Evolutionary conservation across 352 stramenopile species (phyloP).

Genomic region (Phytopythium aichiense): DNA sequence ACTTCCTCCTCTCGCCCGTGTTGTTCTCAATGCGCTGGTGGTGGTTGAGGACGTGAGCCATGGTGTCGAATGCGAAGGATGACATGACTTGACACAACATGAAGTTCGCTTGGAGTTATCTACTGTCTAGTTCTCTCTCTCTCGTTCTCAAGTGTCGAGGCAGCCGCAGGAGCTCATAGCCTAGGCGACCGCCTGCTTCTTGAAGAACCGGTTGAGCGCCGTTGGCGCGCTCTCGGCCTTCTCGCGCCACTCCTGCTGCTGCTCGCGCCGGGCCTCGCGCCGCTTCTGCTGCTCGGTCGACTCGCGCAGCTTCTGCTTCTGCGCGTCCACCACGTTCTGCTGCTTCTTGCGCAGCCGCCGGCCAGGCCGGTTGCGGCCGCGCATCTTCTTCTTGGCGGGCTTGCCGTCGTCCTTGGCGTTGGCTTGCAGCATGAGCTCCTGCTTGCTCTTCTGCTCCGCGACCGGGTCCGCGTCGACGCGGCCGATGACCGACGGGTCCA

Average conservation of each 20-base stretch:
- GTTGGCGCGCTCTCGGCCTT: constrained; percentile 73
- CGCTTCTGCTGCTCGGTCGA: constrained; percentile 77
- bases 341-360: constrained; percentile 96
- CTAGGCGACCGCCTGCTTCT: constrained; percentile 32
- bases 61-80: not conserved
- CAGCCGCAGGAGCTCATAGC: not conserved
- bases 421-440: constrained; percentile 65
- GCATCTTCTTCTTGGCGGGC: constrained; percentile 95
- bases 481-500: constrained; percentile 93
- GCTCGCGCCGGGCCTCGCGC: constrained; percentile 57
- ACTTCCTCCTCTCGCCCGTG: not conserved
- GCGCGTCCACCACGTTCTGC: constrained; percentile 97
- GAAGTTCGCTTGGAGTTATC: constrained; percentile 4
- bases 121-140: constrained; percentile 3
- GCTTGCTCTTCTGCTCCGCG: constrained; percentile 82
- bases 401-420: constrained; percentile 55
- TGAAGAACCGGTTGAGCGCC: constrained; percentile 87
- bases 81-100: constrained; percentile 3
- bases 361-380: constrained; percentile 95
- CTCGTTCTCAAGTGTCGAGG: too few relatives aligned
- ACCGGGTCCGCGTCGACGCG: constrained; percentile 90
- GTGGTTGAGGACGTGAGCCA: not conserved
- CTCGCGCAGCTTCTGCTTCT: constrained; percentile 90
- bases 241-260: constrained; percentile 76
- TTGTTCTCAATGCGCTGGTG: not conserved